Evolutionary conservation across 208 protist species (phyloP).

Genomic region (Leishmania guyanensis): DNA sequence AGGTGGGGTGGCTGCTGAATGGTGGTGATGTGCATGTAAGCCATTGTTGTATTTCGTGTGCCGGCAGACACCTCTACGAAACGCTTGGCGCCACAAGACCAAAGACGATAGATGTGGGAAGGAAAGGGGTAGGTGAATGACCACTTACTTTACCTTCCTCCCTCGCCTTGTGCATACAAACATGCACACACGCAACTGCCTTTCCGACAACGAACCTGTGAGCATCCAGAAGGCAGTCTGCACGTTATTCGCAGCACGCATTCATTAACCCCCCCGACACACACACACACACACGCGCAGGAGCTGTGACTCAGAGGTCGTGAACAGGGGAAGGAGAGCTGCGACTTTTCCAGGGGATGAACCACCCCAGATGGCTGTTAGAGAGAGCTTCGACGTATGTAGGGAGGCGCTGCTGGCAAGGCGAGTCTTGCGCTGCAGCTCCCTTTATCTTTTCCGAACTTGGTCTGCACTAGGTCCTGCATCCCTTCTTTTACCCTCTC

Average conservation of each 20-base stretch:
- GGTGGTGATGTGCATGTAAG: background rate
- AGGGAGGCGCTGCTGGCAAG: background rate
- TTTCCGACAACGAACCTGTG: background rate
- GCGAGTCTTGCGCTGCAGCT: background rate
- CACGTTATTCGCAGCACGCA: background rate
- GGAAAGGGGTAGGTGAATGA: background rate
- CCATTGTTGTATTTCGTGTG: background rate
- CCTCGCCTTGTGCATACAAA: background rate
- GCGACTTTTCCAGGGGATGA: background rate
- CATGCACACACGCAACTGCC: no score
- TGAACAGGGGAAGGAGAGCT: background rate
- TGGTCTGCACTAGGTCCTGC: background rate
- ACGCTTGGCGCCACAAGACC: background rate
- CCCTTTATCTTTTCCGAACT: background rate
- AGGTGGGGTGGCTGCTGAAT: background rate
- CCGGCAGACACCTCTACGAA: background rate
- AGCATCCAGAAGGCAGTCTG: background rate
- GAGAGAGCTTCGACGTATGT: background rate
- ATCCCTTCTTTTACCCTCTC: background rate
- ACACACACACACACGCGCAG: background rate
- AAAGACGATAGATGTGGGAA: background rate
- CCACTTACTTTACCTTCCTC: background rate
- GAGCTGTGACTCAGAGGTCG: background rate
- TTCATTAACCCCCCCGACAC: background rate
- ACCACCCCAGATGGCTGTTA: background rate